Evolutionary conservation across 2,329 filamentous ascomycete genomes (phyloP).

Genomic region (Dactylellina cionopaga): DNA sequence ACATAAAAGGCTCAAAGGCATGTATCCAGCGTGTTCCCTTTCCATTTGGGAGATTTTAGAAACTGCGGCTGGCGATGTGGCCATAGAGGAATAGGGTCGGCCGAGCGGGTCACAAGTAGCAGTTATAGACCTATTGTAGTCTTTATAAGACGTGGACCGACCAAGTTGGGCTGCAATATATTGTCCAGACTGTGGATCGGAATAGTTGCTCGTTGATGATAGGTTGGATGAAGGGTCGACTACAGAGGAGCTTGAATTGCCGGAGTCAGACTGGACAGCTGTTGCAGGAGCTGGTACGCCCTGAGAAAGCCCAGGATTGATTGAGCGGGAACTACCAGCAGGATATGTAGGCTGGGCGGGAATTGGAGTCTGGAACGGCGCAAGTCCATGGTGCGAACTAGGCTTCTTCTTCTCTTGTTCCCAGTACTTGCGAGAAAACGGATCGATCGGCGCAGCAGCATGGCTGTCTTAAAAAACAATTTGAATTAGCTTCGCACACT

Average conservation of each 20-base stretch:
- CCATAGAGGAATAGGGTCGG: background rate
- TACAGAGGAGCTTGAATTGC: no score
- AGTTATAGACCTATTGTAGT: background rate
- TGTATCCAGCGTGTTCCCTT: background rate
- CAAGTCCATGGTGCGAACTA: background rate
- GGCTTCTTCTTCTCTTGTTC: slow-evolving; percentile 22
- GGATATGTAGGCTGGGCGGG: background rate
- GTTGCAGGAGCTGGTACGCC: no score
- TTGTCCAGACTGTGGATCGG: no score
- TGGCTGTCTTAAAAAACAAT: slow-evolving; percentile 41
- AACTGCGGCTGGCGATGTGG: background rate
- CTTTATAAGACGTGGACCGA: no score
- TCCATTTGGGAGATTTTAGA: background rate
- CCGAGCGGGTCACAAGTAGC: background rate
- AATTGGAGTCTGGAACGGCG: background rate
- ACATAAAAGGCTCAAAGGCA: background rate
- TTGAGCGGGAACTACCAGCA: no score
- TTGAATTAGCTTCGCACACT: background rate
- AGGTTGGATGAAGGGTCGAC: no score
- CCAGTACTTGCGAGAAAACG: slow-evolving; percentile 88
- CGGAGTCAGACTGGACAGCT: no score
- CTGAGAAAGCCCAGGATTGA: no score
- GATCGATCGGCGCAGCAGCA: slow-evolving; percentile 75
- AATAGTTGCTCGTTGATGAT: no score
- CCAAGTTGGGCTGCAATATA: no score